Percentiles rank a stretch among this genome's conserved stretches.
phyloP scores from a whole-genome alignment of 1,139 yeast species.

The Schizosaccharomyces versatilis region DNA sequence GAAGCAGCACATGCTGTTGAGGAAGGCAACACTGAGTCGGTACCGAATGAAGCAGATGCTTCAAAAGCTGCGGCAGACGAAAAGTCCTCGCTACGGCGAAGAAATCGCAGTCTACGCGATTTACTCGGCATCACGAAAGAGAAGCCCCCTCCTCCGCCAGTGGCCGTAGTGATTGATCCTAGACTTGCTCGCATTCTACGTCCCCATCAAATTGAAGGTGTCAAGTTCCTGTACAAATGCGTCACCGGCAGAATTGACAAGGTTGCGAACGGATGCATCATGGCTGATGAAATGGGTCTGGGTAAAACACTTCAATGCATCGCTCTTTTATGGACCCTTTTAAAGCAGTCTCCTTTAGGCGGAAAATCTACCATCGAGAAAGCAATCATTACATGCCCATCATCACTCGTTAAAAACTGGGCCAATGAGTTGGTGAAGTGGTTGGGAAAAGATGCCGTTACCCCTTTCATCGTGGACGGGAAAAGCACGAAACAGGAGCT shows the following conservation, averaged over 20 bases:
- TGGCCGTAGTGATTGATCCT: constrained; percentile 93
- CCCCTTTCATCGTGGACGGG: constrained; percentile 85
- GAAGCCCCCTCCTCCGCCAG: constrained; percentile 42
- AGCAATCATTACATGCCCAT: constrained; percentile 87
- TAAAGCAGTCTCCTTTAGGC: constrained; percentile 80
- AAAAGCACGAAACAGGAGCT: constrained; percentile 49
- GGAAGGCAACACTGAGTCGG: constrained; percentile 3
- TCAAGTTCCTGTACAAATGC: constrained; percentile 68
- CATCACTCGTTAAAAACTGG: constrained; percentile 87
- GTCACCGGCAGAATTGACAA: constrained; percentile 58
- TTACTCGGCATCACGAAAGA: constrained; percentile 51
- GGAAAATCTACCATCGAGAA: constrained; percentile 53
- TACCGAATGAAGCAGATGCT: not conserved
- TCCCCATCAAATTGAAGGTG: constrained; percentile 95
- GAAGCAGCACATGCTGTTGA: constrained; percentile 2
- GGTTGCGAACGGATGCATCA: constrained; percentile 82
- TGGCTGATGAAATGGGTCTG: constrained; percentile 99
- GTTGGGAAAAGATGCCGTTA: constrained; percentile 77
- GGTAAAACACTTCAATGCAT: constrained; percentile 92
- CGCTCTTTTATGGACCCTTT: constrained; percentile 78
- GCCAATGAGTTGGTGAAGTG: constrained; percentile 90
- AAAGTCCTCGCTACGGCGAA: constrained; percentile 6
- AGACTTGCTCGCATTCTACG: constrained; percentile 58
- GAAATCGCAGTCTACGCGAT: constrained; percentile 54
- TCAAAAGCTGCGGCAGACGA: not conserved